Evolutionary conservation across 768 basidiomycete genomes (phyloP).

Genomic region (Mycena filopes): DNA sequence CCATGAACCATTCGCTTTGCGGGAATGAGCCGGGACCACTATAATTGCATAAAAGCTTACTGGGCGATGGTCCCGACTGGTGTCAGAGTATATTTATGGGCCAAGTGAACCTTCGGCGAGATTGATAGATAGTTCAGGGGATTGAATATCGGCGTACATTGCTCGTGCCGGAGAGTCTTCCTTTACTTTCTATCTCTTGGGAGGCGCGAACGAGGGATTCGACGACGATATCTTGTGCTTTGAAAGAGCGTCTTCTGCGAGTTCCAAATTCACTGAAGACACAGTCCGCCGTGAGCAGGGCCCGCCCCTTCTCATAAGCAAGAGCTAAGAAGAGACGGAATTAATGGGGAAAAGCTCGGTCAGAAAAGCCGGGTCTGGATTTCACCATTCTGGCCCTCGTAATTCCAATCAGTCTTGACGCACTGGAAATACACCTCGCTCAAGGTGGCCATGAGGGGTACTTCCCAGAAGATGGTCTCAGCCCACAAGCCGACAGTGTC

Average conservation of each 20-base stretch:
- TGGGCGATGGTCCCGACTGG: conserved; percentile 89
- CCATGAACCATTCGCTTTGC: conserved; percentile 91
- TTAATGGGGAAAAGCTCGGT: background rate
- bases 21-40: conserved; percentile 26
- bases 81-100: conserved; percentile 71
- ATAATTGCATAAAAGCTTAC: conserved; percentile 55
- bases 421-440: conserved; percentile 89
- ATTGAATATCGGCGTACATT: conserved; percentile 67
- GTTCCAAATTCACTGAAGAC: conserved; percentile 90
- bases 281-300: conserved; percentile 72
- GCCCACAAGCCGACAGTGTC: conserved; percentile 78
- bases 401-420: conserved; percentile 83
- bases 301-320: conserved; percentile 77
- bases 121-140: background rate
- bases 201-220: conserved; percentile 73
- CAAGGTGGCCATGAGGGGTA: conserved; percentile 92
- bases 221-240: conserved; percentile 83
- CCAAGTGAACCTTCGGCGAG: conserved; percentile 79
- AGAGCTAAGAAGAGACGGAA: conserved; percentile 28
- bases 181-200: conserved; percentile 57
- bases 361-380: background rate
- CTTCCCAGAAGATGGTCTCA: conserved; percentile 94
- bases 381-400: conserved; percentile 83
- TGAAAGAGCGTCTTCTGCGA: conserved; percentile 78
- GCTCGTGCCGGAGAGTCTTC: conserved; percentile 83